A percentile compares a stretch with the other conserved stretches of the same genome.
Conservation (phyloP, 2,329 filamentous ascomycete genomes). For the Penicillium rolfsii region DNA sequence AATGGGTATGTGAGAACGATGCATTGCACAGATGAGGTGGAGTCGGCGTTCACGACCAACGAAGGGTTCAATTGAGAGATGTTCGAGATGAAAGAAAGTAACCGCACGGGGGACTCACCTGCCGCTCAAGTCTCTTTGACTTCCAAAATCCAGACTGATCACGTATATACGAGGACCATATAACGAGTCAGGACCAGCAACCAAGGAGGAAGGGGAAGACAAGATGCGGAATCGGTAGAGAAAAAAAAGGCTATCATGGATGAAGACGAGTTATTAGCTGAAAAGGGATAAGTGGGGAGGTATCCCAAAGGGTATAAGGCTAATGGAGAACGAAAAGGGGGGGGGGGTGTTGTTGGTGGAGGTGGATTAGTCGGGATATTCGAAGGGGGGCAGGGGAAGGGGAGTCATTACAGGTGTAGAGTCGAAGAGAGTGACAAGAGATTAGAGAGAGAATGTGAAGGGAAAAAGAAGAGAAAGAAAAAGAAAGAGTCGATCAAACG, state of each 20-base stretch:
- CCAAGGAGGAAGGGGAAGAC: constrained; percentile 11
- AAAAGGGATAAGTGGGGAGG: constrained; percentile 27
- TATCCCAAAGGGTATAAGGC: constrained; percentile 18
- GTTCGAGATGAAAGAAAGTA: not conserved
- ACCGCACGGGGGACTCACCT: constrained; percentile 16
- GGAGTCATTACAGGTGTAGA: constrained; percentile 9
- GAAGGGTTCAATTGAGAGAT: not conserved
- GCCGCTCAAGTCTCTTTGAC: constrained; percentile 12
- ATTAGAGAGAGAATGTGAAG: constrained; percentile 14
- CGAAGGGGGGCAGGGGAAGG: constrained; percentile 23
- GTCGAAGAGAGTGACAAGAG: constrained; percentile 22
- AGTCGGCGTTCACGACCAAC: not conserved
- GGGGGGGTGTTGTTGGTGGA: constrained; percentile 26
- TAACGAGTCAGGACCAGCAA: constrained; percentile 4
- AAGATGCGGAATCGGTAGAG: constrained; percentile 18
- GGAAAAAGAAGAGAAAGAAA: not conserved
- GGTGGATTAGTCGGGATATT: constrained; percentile 16
- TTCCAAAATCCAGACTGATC: constrained; percentile 22
- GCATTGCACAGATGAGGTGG: not conserved
- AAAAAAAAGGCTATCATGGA: constrained; percentile 26
- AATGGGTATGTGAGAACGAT: constrained; percentile 5
- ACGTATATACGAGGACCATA: constrained; percentile 21
- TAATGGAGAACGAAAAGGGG: constrained; percentile 21
- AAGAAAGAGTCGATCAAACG: constrained; percentile 49
- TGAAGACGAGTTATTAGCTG: constrained; percentile 26